Evolutionary conservation across 169 alveolate species (phyloP), one percentile per base, ranked within the genome.

Genomic region (Eimeria maxima): DNA sequence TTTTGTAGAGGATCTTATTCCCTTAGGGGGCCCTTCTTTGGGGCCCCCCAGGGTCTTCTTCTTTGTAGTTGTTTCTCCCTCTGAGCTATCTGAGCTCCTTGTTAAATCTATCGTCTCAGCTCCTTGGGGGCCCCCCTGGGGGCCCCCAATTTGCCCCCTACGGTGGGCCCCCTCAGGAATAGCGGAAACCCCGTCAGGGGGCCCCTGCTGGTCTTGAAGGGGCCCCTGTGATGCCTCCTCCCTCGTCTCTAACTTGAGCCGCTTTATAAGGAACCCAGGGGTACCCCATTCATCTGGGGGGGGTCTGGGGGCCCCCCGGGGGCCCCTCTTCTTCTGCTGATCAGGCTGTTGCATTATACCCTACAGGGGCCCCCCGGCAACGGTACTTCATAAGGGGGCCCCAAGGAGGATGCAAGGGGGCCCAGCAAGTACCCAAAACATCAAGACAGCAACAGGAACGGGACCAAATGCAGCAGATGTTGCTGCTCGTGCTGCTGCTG

Each of bases 271-370:
- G 27, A 78, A 78, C 16, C 88, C 88, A 4, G 88, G 88, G 18
- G 67, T 2, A 8, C 67, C 38, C 88, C 88, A 78, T 8, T 38
- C 42, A 20, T 47, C 83, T 14, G 2, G 83, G 83, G 83, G 83
- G 45, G 55, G 55, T 53, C 50, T 8, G 83, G 83, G 83, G 83
- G 55, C 29, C 83, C 83, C 50, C 83, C 55, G 83, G 83, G 83
- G 83, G 83, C 83, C 83, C 83, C 53, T 13, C 83, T n/a, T n/a
- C n/a, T n/a, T n/a, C n/a, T n/a, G 3, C 5, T 10, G 33, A 24
- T 71, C 29, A 7, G 83, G 11, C 27, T 29, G 29, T 3, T 3
- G 55, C 83, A 71, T 38, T 14, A 4, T 16, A 2, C 53, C 3
- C 33, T 71, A 53, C n/a, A 38, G 83, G 83, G 83, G 83, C 83